Percentiles rank a stretch among this genome's conserved stretches.
Evolutionary conservation across 1,284 basidiomycete species (phyloP).

Genomic region (Lentinula novae-zelandiae): DNA sequence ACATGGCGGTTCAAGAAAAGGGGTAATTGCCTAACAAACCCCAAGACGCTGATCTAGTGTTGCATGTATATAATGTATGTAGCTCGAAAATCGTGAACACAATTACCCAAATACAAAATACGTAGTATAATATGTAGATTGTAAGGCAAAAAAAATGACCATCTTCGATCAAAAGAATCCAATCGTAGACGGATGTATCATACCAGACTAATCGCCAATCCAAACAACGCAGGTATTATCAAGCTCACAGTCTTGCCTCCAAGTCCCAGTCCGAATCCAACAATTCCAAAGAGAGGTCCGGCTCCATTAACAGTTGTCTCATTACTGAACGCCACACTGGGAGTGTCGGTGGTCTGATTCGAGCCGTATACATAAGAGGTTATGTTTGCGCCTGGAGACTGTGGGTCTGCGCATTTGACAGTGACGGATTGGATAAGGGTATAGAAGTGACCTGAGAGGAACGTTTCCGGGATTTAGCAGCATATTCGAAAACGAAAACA

Average conservation of each 20-base stretch:
- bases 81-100: no score
- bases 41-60: no score
- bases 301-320: constrained; percentile 44
- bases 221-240: not conserved
- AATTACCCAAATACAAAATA: no score
- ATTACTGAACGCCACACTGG: constrained; percentile 53
- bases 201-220: not conserved
- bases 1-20: no score
- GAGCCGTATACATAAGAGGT: constrained; percentile 61
- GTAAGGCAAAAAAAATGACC: no score
- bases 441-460: constrained; percentile 49
- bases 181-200: not conserved
- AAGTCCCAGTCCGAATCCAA: constrained; percentile 1
- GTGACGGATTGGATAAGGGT: constrained; percentile 53
- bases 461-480: not conserved
- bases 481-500: not conserved
- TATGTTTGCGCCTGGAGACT: constrained; percentile 35
- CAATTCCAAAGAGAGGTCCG: not conserved
- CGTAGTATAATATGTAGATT: no score
- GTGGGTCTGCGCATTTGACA: constrained; percentile 55
- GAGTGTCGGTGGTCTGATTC: constrained; percentile 49
- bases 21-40: no score
- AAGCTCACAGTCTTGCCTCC: not conserved
- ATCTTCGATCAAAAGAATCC: not conserved
- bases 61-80: no score